Conservation (phyloP, 768 basidiomycete genomes). For the Mycena floridula region DNA sequence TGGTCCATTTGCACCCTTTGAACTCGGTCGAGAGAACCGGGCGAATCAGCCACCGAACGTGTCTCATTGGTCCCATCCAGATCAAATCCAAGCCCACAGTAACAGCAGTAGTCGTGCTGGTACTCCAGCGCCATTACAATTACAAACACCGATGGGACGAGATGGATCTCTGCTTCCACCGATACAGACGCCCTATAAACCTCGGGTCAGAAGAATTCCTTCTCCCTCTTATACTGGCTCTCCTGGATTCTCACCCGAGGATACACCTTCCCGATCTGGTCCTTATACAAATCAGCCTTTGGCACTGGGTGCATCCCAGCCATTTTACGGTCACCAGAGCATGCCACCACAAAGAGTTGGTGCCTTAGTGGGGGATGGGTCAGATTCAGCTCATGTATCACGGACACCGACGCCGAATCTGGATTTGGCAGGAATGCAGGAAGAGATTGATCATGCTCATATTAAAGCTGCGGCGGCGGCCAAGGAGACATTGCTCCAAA, state of each 20-base stretch:
- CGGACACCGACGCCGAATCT: conserved; percentile 66
- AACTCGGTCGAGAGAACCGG: conserved; percentile 48
- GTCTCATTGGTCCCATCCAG: conserved; percentile 35
- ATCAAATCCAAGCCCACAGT: conserved; percentile 22
- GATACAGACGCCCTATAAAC: conserved; percentile 69
- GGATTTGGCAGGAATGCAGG: conserved; percentile 65
- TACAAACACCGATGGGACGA: conserved; percentile 25
- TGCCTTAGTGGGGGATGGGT: conserved; percentile 20
- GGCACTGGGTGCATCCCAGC: conserved; percentile 44
- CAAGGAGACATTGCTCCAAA: conserved; percentile 74
- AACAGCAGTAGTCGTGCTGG: not conserved
- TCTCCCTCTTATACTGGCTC: conserved; percentile 25
- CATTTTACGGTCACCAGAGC: conserved; percentile 22
- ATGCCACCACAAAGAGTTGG: conserved; percentile 42
- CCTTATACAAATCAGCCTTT: conserved; percentile 45
- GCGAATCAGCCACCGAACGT: conserved; percentile 29
- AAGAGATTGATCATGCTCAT: conserved; percentile 74
- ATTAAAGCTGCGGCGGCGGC: conserved; percentile 68
- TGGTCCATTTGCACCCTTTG: conserved; percentile 65
- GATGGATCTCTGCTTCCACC: conserved; percentile 28
- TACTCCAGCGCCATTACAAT: not conserved
- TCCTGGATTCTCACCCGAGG: conserved; percentile 33
- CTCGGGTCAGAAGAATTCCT: conserved; percentile 52
- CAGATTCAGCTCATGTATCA: conserved; percentile 38
- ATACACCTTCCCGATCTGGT: conserved; percentile 44